A percentile compares a stretch with the other conserved stretches of the same genome.
phyloP scores from a whole-genome alignment of 176 grass and related monocot species.

The Tillandsia fasciculata region DNA sequence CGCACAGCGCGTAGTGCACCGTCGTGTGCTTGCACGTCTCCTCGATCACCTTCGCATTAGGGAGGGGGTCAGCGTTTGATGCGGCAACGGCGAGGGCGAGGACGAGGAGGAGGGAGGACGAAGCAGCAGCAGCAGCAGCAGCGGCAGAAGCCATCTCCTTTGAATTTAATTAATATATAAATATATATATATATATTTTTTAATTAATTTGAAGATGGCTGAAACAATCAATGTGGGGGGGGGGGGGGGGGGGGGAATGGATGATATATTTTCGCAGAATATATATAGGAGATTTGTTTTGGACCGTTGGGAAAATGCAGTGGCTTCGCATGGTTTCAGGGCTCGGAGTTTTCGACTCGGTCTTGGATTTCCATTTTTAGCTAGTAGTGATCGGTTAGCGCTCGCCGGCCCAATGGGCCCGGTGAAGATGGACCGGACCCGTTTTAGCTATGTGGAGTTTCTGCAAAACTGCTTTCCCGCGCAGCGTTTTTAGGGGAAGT shows the following conservation, averaged over 20 bases:
- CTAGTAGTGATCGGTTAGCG: background rate
- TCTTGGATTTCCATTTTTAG: background rate
- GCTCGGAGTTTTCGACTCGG: background rate
- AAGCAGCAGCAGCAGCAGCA: background rate
- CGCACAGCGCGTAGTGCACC: constrained; percentile 39
- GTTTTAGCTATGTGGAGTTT: too few species aligned
- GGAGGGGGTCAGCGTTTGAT: background rate
- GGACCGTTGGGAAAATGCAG: background rate
- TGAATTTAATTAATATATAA: background rate
- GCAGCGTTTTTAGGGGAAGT: too few species aligned
- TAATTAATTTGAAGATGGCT: background rate
- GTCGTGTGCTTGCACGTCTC: constrained; percentile 49
- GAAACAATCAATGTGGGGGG: background rate
- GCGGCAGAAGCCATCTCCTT: constrained; percentile 10
- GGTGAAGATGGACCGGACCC: too few species aligned
- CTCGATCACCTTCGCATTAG: constrained; percentile 11
- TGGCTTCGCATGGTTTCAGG: background rate
- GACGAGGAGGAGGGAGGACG: constrained; percentile 15
- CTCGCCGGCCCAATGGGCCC: background rate
- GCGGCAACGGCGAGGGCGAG: constrained; percentile 2
- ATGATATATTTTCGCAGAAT: too few species aligned
- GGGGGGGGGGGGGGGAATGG: background rate
- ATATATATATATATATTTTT: background rate
- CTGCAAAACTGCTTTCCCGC: too few species aligned
- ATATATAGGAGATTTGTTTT: background rate